Conservation (phyloP, 257 asterid genomes). For the Coffea eugenioides region DNA sequence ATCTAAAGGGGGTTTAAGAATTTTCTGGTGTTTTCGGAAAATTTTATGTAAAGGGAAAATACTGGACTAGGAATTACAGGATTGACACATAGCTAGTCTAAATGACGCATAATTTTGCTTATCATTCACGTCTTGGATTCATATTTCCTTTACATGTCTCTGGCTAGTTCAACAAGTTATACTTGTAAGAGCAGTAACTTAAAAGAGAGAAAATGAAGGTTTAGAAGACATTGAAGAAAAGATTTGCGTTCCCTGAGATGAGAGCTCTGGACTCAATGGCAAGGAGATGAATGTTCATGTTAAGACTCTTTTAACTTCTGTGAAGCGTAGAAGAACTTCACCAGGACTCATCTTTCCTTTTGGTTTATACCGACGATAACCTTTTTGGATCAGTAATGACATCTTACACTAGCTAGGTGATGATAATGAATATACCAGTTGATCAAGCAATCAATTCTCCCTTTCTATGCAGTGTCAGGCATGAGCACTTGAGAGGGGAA, state of each 20-base stretch:
- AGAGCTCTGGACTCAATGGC: background rate
- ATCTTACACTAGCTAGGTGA: background rate
- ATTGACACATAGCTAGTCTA: background rate
- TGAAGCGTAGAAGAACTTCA: background rate
- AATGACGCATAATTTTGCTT: background rate
- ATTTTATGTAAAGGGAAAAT: background rate
- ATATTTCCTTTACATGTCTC: background rate
- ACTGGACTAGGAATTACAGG: background rate
- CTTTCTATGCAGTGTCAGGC: background rate
- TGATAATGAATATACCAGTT: background rate
- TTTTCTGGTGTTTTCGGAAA: background rate
- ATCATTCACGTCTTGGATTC: background rate
- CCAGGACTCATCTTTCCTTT: background rate
- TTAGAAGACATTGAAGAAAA: background rate
- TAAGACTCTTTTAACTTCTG: background rate
- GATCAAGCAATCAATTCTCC: background rate
- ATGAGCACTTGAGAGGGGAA: background rate
- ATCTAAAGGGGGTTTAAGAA: background rate
- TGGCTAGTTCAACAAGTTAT: background rate
- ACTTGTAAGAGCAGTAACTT: background rate
- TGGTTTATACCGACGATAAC: background rate
- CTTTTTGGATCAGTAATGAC: background rate
- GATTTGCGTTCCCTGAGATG: too few relatives aligned
- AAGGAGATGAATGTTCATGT: background rate
- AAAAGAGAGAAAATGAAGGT: background rate